A percentile compares a stretch with the other conserved stretches of the same genome.
Conservation (phyloP, 108 stramenopile species). For the Cyclotella baltica region DNA sequence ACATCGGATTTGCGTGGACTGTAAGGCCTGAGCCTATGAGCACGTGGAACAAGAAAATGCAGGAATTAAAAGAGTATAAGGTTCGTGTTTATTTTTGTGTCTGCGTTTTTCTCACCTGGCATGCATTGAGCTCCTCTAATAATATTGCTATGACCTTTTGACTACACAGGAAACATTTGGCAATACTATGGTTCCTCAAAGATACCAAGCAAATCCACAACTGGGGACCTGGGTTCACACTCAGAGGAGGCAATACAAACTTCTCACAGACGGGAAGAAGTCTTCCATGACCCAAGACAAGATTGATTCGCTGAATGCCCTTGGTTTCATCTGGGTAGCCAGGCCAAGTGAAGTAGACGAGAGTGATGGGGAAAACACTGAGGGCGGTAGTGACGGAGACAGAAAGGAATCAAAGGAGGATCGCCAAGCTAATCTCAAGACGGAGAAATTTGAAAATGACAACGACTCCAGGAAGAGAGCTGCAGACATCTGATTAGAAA, state of each 20-base stretch:
- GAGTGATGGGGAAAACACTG: background rate
- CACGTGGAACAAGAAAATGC: slow-evolving; percentile 31
- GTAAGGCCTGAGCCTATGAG: slow-evolving; percentile 27
- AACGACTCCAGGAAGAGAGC: too few relatives aligned
- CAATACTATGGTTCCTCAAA: slow-evolving; percentile 68
- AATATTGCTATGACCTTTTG: too few relatives aligned
- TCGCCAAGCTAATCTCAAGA: too few relatives aligned
- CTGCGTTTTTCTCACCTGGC: background rate
- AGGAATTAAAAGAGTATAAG: slow-evolving; percentile 34
- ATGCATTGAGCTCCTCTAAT: too few relatives aligned
- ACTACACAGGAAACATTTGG: slow-evolving; percentile 45
- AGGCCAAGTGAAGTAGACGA: slow-evolving; percentile 11
- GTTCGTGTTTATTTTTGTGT: background rate
- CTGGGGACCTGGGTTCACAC: slow-evolving; percentile 54
- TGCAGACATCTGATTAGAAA: too few relatives aligned
- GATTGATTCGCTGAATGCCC: slow-evolving; percentile 34
- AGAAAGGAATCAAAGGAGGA: too few relatives aligned
- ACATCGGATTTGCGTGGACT: slow-evolving; percentile 77
- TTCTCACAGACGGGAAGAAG: slow-evolving; percentile 51
- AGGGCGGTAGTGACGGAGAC: background rate
- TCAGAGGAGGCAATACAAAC: slow-evolving; percentile 52
- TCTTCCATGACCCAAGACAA: slow-evolving; percentile 62
- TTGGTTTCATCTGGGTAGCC: slow-evolving; percentile 68
- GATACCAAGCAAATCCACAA: slow-evolving; percentile 47
- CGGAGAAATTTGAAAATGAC: too few relatives aligned